Evolutionary conservation across 2,329 filamentous ascomycete species (phyloP), one percentile per base, ranked within the genome.

Genomic region (Cordyceps pruinosa): DNA sequence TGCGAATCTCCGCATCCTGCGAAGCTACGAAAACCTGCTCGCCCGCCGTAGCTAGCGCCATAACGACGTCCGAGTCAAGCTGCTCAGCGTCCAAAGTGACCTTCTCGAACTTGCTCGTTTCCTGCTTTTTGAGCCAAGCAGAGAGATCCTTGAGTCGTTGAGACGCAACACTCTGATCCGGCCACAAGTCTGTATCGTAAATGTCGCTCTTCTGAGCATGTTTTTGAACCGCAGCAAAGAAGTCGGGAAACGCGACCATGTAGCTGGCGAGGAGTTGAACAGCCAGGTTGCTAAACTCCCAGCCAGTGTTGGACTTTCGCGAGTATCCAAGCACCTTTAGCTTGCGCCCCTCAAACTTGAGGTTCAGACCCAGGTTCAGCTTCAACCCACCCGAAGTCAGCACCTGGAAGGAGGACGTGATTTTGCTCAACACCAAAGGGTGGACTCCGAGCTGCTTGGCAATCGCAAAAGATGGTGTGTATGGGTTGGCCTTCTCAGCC

Each of bases 11-110:
- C 32, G 78, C 73, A 15, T 78, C 75, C 17, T 79, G 72, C 15
- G 77, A 79, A 25, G 76, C 75, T 42, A 77, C 73, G 59, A 79
- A 75, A 28, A 83, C 72, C 54, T 79, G 71, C 51, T 97, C 90
- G 2, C 90, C 89, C 42, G 86, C 85, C 56, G 79, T 73, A 64
- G 96, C 91, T 58, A 99, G 87, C 54, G 83, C 74, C 76, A 86
- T 87, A 61, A 97, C 94, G 15, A 91, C 83, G 59, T 91, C 88
- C 0, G 91, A 96, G 70, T 99, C 94, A 5, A 99, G 85, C 70
- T 99, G 95, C 69, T 97, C 90, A 1, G 94, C 94, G 66, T 99
- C 94, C 15, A 99, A 81, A 23, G 94, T 93, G n/a, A 99, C 94
- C 62, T 87, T 87, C 72, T 97, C 93, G 64, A 99, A 95, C 63